Base-by-base conservation (phyloP, 2,329 filamentous ascomycete species). In the Orbilia ellipsospora region DNA sequence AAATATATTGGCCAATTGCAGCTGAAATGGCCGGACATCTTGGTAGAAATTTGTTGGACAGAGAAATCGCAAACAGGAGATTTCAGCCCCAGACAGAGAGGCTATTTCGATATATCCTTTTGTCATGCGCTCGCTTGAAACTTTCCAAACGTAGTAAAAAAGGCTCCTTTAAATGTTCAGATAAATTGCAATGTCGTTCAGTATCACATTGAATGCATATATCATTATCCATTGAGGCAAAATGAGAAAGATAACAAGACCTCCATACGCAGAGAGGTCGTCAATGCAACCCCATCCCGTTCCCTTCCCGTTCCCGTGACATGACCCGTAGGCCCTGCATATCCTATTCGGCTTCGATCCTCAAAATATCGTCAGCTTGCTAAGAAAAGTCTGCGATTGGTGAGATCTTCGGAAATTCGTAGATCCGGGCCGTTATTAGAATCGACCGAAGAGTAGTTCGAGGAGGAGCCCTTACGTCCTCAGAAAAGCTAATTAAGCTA, bases 261-360 rank as follows among this genome's bases (percentile, higher is more conserved):
- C 31, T 18, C 42, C 51, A 56, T 70, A 57, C 51, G 44, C 23
- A 50, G 2, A 56, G 57, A 36, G 51, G 18, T 63, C 57, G 59
- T 70, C 56, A 69, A 69, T 69, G 65, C 50, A 69, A 62, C 50
- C 36, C 50, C 40, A 57, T 63, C 66, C 57, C 51, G 57, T 51
- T 57, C 51, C 66, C 64, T 18, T 70, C 66, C 66, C 66, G 66
- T 63, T 70, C 60, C 66, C 59, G 66, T 63, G 57, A 70, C 66
- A 63, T 59, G 51, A 63, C 51, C 57, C 57, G 66, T 63, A 55
- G 18, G 26, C 31, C 31, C 5, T 10, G 31, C 10, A 36, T 36
- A 36, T 36, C 5, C 31, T 36, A 7, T 36, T 23, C 4, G 23
- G 23, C 23, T 23, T 23, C 23, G 23, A 23, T 23, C 23, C 23